These are phyloP conservation scores for Arthrinium phaeospermum DNA, from an alignment of 2,329 filamentous ascomycete genomes.

Conservation along the genomic window DNA sequence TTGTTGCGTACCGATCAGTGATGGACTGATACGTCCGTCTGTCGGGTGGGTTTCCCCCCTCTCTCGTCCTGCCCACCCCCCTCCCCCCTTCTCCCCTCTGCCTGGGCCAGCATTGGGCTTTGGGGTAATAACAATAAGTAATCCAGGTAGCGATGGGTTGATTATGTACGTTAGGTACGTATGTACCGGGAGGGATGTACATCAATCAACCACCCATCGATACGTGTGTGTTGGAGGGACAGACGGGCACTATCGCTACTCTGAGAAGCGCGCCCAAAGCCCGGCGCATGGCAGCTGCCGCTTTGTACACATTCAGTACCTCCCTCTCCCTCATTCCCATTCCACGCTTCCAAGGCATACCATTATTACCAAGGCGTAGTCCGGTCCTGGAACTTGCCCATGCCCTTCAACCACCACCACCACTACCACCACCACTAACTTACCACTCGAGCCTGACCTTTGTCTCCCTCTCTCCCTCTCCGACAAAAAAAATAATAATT, in stretches of 20 bases:
- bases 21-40: slow-evolving; percentile 13
- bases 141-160: slow-evolving; percentile 12
- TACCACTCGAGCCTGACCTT: slow-evolving; percentile 20
- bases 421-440: slow-evolving; percentile 10
- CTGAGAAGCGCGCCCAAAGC: slow-evolving; percentile 9
- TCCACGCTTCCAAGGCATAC: slow-evolving; percentile 15
- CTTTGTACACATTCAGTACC: slow-evolving; percentile 16
- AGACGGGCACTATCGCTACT: slow-evolving; percentile 14
- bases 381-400: slow-evolving; percentile 13
- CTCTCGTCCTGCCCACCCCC: background rate
- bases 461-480: slow-evolving; percentile 19
- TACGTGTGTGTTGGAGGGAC: slow-evolving; percentile 13
- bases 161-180: slow-evolving; percentile 12
- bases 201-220: background rate
- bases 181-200: slow-evolving; percentile 12
- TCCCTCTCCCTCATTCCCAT: slow-evolving; percentile 10
- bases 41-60: background rate
- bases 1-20: slow-evolving; percentile 10
- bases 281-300: slow-evolving; percentile 16
- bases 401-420: slow-evolving; percentile 4
- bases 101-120: slow-evolving; percentile 13
- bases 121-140: slow-evolving; percentile 9
- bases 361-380: slow-evolving; percentile 15
- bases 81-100: slow-evolving; percentile 4
- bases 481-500: background rate